Evolutionary conservation across 108 stramenopile species (phyloP), one percentile per base, ranked within the genome.

Genomic region (Conticribra weissflogii): DNA sequence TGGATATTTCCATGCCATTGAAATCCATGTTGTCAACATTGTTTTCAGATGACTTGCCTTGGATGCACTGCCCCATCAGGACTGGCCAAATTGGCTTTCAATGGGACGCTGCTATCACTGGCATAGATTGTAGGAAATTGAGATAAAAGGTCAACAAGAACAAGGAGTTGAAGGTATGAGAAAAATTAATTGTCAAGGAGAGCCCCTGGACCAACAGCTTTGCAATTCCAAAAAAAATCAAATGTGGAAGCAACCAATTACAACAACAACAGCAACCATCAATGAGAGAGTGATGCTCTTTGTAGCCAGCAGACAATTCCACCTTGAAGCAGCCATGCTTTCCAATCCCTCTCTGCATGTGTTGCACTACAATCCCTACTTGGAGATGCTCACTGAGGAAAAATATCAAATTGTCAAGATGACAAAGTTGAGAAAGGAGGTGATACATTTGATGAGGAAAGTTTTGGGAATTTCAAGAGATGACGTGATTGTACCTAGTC

Each of bases 281-380:
- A n/a, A n/a, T n/a, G n/a, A 81, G 16, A 67, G 85, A 9, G 71
- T 87, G 54, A 84, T 97, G 50, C 82, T 98, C 54, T 99, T 99
- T 78, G 72, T 98, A 18, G 97, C 99, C 22, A 98, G 98, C 71
- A 98, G 99, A 31, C 84, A 98, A 22, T 99, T 99, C 59, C 99
- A 99, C 82, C 84, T 99, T 31, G 99, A 99, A 81, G 84, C 95
- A 0, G 94, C 96, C 47, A 94, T 99, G 95, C 98, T 99, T 50
- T 85, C 90, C 57, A 99, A 99, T 79, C 97, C 98, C 5, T 68
- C 84, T 44, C 49, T 97, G 25, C 71, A 81, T n/a, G 96, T 96
- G 33, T 88, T 89, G 54, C 80, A 98, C 16, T 99, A 99, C 78
- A 91, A 98, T 81, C 99, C 99, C 2, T 99, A 98, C 74, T 79